Base-by-base conservation (phyloP, 2,329 filamentous ascomycete genomes). In the Bipolaris oryzae region DNA sequence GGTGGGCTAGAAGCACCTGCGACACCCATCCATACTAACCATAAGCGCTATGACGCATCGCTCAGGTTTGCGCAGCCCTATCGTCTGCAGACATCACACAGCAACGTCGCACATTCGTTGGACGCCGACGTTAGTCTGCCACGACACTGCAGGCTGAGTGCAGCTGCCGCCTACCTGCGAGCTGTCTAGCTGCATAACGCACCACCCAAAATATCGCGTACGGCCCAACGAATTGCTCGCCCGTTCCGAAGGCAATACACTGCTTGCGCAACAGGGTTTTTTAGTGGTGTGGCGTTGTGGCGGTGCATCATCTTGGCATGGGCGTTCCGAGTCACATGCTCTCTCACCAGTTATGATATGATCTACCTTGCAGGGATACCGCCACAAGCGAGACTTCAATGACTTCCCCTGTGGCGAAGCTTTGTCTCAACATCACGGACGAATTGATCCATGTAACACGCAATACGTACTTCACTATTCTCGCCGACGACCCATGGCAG, bases 41-140 rank as follows among this genome's bases (percentile, higher is more conserved):
- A 39, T 44, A 55, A 55, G 55, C 48, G 60, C 58, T 47, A 67
- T 70, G 68, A 70, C 69, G 67, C 66, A 70, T 66, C 61, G 47
- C 59, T 64, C 57, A 64, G 55, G 59, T 66, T 61, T 57, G 57
- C 66, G 63, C 69, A 69, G 69, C 70, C 69, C 67, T 71, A 67
- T 63, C 51, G 61, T 48, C 50, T 53, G 58, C 58, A 68, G 62
- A 56, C 58, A 50, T 57, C 58, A 44, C 46, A 46, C 61, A 56
- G 57, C 67, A 63, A 57, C 59, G 57, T 60, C 46, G 64, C 62
- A 66, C 64, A 61, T 61, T 67, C 55, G 53, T 67, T 67, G 66
- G 63, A 61, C 66, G 60, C 62, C 68, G 66, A 71, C 69, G 65
- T 71, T 75, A 66, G 70, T 60, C 61, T 71, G 65, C 65, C 66